Conservation (phyloP, 83 land plant genomes). For the Isoetes engelmannii region DNA sequence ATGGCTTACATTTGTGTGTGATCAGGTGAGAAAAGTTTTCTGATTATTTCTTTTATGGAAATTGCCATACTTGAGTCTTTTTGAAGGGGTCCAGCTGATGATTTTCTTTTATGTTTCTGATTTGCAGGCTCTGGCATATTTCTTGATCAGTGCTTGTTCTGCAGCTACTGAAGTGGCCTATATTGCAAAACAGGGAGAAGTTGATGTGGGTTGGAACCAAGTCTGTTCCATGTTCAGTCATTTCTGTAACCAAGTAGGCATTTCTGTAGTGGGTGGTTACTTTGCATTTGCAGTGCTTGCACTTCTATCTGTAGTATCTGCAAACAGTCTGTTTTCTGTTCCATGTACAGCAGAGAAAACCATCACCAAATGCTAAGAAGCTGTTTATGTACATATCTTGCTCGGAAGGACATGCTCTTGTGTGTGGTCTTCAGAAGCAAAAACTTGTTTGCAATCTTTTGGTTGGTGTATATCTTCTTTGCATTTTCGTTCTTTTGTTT, state of each 20-base stretch:
- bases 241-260: neutral
- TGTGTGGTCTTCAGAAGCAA: no score
- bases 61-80: neutral
- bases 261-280: neutral
- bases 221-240: neutral
- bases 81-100: neutral
- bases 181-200: neutral
- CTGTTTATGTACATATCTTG: no score
- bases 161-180: slow-evolving; percentile 1
- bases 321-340: slow-evolving; percentile 1
- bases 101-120: neutral
- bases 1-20: neutral
- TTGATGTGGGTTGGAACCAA: neutral
- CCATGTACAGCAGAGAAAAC: neutral
- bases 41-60: neutral
- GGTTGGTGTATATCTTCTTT: no score
- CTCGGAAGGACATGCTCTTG: no score
- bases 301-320: slow-evolving; percentile 3
- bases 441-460: no score
- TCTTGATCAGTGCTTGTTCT: neutral
- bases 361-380: no score
- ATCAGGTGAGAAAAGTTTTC: neutral
- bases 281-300: slow-evolving; percentile 4
- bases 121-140: slow-evolving; percentile 1
- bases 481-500: no score